Conservation (phyloP, 2,329 filamentous ascomycete genomes). For the Epichloe sp. region DNA sequence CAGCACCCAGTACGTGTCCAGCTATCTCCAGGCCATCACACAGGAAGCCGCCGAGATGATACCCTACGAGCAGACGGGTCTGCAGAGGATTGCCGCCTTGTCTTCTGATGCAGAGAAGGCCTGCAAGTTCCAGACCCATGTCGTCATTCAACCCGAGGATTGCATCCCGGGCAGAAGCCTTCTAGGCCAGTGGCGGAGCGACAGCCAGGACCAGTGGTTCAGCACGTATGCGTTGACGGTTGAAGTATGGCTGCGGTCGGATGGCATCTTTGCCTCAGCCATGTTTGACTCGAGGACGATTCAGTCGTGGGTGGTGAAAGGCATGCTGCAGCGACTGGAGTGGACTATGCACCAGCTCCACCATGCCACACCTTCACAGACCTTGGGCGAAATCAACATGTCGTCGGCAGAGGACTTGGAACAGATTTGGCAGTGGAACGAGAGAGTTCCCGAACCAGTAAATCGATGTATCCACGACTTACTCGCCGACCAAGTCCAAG, state of each 20-base stretch:
- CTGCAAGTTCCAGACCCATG: constrained; percentile 16
- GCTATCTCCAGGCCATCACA: constrained; percentile 7
- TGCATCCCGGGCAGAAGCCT: no score
- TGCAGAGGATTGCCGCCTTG: constrained; percentile 10
- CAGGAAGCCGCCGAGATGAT: constrained; percentile 9
- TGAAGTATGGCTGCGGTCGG: background rate
- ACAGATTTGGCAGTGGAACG: constrained; percentile 36
- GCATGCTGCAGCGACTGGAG: background rate
- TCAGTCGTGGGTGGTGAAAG: background rate
- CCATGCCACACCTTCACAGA: no score
- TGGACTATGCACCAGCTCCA: no score
- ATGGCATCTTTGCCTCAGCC: background rate
- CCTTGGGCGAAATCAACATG: no score
- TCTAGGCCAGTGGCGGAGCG: background rate
- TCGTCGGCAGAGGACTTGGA: constrained; percentile 20
- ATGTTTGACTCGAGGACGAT: background rate
- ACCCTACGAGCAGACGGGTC: constrained; percentile 9
- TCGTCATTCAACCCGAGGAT: constrained; percentile 15
- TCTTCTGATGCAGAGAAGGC: constrained; percentile 8
- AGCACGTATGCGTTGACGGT: background rate
- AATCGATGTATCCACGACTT: constrained; percentile 33
- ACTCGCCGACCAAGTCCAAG: constrained; percentile 24
- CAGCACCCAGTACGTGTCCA: constrained; percentile 9
- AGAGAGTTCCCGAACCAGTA: constrained; percentile 25
- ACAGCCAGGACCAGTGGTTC: background rate